phyloP scores from a whole-genome alignment of 75 land plant genomes.

The Pseudotsuga menziesii region DNA sequence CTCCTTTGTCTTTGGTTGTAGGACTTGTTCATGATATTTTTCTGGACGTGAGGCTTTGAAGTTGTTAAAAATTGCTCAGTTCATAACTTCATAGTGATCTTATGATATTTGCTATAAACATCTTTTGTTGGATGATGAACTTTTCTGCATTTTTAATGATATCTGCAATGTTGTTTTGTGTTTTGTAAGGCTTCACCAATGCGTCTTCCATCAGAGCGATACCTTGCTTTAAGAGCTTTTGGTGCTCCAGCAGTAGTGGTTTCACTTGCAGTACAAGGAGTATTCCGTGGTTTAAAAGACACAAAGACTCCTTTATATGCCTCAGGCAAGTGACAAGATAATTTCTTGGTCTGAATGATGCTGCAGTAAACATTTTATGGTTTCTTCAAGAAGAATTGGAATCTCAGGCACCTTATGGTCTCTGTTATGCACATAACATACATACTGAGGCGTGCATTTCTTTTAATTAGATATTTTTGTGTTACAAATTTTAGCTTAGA shows the following conservation, averaged over 20 bases:
- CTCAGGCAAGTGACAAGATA: slow-evolving; percentile 45
- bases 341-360: not conserved
- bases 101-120: not conserved
- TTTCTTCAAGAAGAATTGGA: not conserved
- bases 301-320: slow-evolving; percentile 87
- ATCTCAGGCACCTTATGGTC: not conserved
- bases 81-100: not conserved
- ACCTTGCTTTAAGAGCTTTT: slow-evolving; percentile 74
- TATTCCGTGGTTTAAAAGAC: slow-evolving; percentile 97
- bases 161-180: not conserved
- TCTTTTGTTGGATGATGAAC: not conserved
- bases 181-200: slow-evolving; percentile 72
- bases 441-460: not conserved
- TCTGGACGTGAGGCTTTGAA: not conserved
- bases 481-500: not conserved
- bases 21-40: slow-evolving; percentile 1
- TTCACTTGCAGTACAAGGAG: slow-evolving; percentile 82
- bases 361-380: not conserved
- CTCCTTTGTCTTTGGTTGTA: not conserved
- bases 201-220: slow-evolving; percentile 58
- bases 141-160: slow-evolving; percentile 4
- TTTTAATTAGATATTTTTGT: not conserved
- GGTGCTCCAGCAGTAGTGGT: slow-evolving; percentile 95
- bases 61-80: not conserved
- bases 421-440: slow-evolving; percentile 1